Evolutionary conservation across 1,284 basidiomycete genomes (phyloP), one percentile per base, ranked within the genome.

Genomic region (Fistulinella cinereoalba): DNA sequence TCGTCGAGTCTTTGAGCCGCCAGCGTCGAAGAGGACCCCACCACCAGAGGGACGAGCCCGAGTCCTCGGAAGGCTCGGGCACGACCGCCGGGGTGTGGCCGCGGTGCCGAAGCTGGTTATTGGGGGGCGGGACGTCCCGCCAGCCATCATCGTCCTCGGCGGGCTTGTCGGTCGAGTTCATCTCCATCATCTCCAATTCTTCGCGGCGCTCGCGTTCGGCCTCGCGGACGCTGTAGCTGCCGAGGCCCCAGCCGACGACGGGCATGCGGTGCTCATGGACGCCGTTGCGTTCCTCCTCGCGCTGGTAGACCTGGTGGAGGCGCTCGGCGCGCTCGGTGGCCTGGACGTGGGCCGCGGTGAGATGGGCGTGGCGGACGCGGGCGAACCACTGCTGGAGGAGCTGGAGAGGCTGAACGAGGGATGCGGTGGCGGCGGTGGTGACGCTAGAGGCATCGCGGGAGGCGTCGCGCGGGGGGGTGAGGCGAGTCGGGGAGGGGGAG

Each of bases 1-100:
- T 72, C 18, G 87, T 89, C 50, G 82, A 79, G 57, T 90, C 88
- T 55, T 83, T 78, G 56, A 89, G 64, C 42, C 87, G 71, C 87
- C 88, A 90, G 32, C 75, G 72, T 36, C 76, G 71, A 24, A 90
- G 62, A 3, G 88, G 87, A 0, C 85, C 85, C 84, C 85, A 88
- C 80, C 85, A 87, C 83, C 81, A 88, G 51, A 84, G 76, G 42
- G 69, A 66, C 36, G 60, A 69, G 6, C 67, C 63, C 16, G 52
- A 52, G 10, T 45, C 47, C n/a, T 54, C 44, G 27, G 51, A 50
- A n/a, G n/a, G n/a, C 16, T 43, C 19, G 39, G 47, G 50, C 29
- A 49, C 50, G 10, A 44, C 50, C 23, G 9, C 23, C 4, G 32
- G 19, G n/a, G n/a, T n/a, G n/a, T n/a, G n/a, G n/a, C n/a, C n/a